Evolutionary conservation across 305 asterid species (phyloP), one percentile per base, ranked within the genome.

Genomic region (Fraxinus floribunda): DNA sequence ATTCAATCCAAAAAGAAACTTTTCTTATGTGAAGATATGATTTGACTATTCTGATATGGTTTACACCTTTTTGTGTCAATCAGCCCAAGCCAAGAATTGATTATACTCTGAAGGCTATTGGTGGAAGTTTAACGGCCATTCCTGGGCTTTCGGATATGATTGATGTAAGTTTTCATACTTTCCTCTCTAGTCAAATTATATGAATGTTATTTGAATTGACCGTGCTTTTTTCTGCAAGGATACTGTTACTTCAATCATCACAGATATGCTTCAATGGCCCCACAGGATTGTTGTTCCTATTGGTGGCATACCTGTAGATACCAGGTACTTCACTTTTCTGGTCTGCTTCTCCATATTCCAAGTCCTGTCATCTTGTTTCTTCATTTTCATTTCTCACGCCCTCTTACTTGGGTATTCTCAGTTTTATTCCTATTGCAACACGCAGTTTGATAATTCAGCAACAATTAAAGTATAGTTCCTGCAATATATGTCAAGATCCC

Each of bases 71-170:
- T 79, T 80, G n/a, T 66, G 70, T 75, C 85, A 38, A 85, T 85
- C 93, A 94, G 99, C 98, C 98, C 80, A 90, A 91, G 89, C 98
- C 98, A 79, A 90, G 89, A 78, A 97, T 97, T 60, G 99, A 97
- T 89, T 97, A 97, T 85, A 92, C 91, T 34, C 78, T 97, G 88
- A 97, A 97, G 88, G 99, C 99, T 46, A 91, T 94, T 74, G 99
- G 99, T 83, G 99, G 99, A 85, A 97, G 99, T 89, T 84, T 97
- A 89, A 94, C 98, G 30, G 99, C 98, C 36, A 68, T 97, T 88
- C 99, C 98, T 85, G 99, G 98, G 84, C 79, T 97, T 79, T 93
- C 98, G 3, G 99, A 94, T 87, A 94, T 97, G 99, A 97, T 97
- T 75, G 98, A 94, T 87, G 99, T 97, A 88, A 88, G 99, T 82